phyloP scores from a whole-genome alignment of 768 basidiomycete genomes.

The Lentinula sp. region DNA sequence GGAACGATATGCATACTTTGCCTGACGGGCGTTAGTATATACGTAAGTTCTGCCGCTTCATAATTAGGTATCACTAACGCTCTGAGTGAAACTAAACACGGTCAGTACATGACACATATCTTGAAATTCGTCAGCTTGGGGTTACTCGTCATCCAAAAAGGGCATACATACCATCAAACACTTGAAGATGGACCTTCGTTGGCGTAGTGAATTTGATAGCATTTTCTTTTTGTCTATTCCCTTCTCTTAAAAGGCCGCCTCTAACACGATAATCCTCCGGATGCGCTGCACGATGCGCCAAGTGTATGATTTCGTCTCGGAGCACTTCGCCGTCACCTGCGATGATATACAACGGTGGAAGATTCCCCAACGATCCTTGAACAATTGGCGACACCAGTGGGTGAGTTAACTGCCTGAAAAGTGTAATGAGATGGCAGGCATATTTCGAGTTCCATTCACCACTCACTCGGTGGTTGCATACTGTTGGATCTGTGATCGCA shows the following conservation, averaged over 20 bases:
- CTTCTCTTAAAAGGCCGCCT: slow-evolving; percentile 41
- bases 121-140: slow-evolving; percentile 15
- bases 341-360: slow-evolving; percentile 71
- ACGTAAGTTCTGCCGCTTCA: no score
- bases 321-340: slow-evolving; percentile 72
- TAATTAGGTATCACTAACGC: slow-evolving; percentile 28
- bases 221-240: slow-evolving; percentile 45
- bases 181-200: slow-evolving; percentile 66
- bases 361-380: slow-evolving; percentile 66
- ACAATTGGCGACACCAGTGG: slow-evolving; percentile 70
- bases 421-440: neutral
- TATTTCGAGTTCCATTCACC: neutral
- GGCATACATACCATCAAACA: slow-evolving; percentile 56
- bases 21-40: slow-evolving; percentile 24
- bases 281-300: slow-evolving; percentile 76
- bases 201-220: slow-evolving; percentile 42
- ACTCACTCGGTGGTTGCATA: slow-evolving; percentile 70
- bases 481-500: slow-evolving; percentile 66
- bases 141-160: neutral
- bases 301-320: slow-evolving; percentile 71
- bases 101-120: slow-evolving; percentile 74
- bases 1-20: slow-evolving; percentile 53
- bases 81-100: slow-evolving; percentile 60
- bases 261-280: slow-evolving; percentile 60
- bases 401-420: slow-evolving; percentile 49